Conservation (phyloP, 805 yeast genomes). For the Candida ulmi region DNA sequence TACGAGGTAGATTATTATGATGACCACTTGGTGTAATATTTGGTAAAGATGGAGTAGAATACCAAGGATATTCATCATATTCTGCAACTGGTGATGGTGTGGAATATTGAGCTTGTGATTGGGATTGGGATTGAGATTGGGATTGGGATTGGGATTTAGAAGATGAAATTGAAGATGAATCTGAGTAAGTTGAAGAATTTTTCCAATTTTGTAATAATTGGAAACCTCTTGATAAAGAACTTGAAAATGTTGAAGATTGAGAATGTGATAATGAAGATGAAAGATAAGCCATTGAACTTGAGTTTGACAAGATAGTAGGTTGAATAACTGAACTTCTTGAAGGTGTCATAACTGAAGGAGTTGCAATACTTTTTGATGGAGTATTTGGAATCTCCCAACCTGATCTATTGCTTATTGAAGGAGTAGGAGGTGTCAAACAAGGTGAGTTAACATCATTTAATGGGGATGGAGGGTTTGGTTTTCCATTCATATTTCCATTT, state of each 20-base stretch:
- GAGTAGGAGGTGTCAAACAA: conserved; percentile 15
- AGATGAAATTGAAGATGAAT: conserved; percentile 14
- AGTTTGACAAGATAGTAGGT: conserved; percentile 29
- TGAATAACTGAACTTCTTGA: conserved; percentile 26
- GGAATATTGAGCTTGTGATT: conserved; percentile 6
- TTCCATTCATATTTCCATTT: no score
- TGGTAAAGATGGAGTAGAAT: not conserved
- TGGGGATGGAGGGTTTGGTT: not conserved
- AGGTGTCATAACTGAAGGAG: conserved; percentile 27
- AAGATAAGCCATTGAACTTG: conserved; percentile 30
- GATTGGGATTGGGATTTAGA: conserved; percentile 19
- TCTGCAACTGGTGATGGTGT: not conserved
- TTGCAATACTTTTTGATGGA: conserved; percentile 21
- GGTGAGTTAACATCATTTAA: not conserved
- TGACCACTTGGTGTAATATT: not conserved
- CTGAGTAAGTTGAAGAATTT: conserved; percentile 22
- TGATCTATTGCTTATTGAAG: conserved; percentile 18
- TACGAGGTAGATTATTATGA: conserved; percentile 2
- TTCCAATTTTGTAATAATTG: conserved; percentile 21
- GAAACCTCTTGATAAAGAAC: conserved; percentile 24
- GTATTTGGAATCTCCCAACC: conserved; percentile 38
- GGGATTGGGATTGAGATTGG: conserved; percentile 21
- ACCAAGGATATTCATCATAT: conserved; percentile 1
- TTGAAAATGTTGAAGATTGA: conserved; percentile 28
- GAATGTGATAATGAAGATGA: conserved; percentile 34